Base-by-base conservation (phyloP, 345 rosid species). In the Rhodomyrtus tomentosa region DNA sequence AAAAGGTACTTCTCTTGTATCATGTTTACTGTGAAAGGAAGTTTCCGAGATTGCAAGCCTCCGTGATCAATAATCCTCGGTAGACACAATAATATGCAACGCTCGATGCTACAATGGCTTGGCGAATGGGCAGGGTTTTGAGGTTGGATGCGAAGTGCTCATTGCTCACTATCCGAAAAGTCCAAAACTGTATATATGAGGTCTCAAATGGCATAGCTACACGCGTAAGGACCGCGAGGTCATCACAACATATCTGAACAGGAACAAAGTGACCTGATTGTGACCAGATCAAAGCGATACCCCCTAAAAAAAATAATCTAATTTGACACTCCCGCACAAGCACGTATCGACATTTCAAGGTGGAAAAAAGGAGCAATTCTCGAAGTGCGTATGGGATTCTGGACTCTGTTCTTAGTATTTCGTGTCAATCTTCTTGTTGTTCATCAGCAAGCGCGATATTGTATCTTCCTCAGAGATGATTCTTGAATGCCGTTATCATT, bases 401-500 rank as follows among this genome's bases (percentile, higher is more conserved):
- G 45, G 25, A 18, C 45, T 68, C 45, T 36, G 38, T 25, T 68
- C 25, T 68, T 36, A 21, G 25, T 36, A 25, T 68, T 21, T 68
- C 10, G 3, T 36, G 45, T 36, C 45, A 36, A 68, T 68, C 45
- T 68, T 36, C 38, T 36, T 32, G 24, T 16, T 3, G 76, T 18
- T 32, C 76, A 68, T 32, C 24, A 10, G 25, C 25, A 36, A 36
- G 79, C 9, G 74, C 74, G 4, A 29, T 62, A 15, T 51, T 55
- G 58, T 36, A 18, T 68, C 24, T 68, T 68, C 45, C 25, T 68
- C 79, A 68, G 82, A 91, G 87, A 86, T 90, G 89, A 87, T 93
- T 95, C 89, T 89, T 89, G 86, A 94, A 93, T n/a, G 94, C 95
- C 27, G 24, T 83, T 72, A 92, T 1, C 93, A 91, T 84, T 89